Evolutionary conservation across 139 green algal species (phyloP), one percentile per base, ranked within the genome.

Genomic region (Tetradesmus lagerheimii): DNA sequence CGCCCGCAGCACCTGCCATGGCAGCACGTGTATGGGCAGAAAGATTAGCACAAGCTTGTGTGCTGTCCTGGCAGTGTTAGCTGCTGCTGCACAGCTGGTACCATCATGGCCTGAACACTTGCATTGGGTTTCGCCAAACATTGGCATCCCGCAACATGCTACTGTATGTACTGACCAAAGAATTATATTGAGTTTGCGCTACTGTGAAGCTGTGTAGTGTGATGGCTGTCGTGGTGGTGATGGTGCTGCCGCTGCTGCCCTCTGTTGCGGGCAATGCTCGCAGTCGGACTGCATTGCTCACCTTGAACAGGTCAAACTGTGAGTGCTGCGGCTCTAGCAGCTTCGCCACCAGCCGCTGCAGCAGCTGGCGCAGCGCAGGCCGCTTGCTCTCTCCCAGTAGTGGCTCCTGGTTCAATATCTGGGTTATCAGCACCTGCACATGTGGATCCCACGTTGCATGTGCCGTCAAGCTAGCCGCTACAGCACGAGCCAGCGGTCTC

Each of bases 281-380:
- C n/a, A n/a, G n/a, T n/a, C n/a, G 45, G 23, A 31, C 23, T 71
- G 57, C 8, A 11, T 31, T 29, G 34, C 86, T 1, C 80, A 95
- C 92, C 92, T 96, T 96, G 79, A 94, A 95, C 14, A 97, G 85
- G 23, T 89, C 91, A 91, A 96, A 97, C 77, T 89, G 91, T 53
- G 93, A 89, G 38, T 93, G 90, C 76, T 94, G 91, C n/a, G 89
- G 88, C 90, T 94, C 85, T 31, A 81, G 15, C 91, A 94, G 92
- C 77, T 97, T 96, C n/a, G 94, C 90, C 0, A 95, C 47, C 31
- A 97, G 85, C 41, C 91, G 88, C 11, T 93, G 64, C 31, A 97
- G 84, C n/a, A 97, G 78, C 89, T 94, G 90, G 0, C 91, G 77
- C 11, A 97, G 89, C 6, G 92, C 91, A 62, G 92, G 88, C 25